phyloP scores from a whole-genome alignment of 805 yeast species.

The Starmerella etchellsii region DNA sequence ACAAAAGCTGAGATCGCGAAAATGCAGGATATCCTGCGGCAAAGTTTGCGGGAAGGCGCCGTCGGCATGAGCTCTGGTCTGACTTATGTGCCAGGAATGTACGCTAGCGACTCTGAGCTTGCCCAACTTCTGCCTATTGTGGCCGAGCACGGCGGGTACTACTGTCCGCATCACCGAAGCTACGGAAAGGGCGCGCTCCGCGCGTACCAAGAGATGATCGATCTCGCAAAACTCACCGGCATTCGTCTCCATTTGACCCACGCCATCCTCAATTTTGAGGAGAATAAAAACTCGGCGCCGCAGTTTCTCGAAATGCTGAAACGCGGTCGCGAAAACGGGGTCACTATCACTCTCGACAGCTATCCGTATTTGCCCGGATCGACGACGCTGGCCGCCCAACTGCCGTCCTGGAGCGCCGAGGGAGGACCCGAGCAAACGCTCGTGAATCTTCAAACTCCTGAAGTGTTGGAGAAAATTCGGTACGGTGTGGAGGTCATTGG shows the following conservation, averaged over 20 bases:
- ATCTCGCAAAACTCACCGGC: constrained; percentile 7
- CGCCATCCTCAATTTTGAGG: constrained; percentile 13
- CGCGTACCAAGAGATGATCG: constrained; percentile 16
- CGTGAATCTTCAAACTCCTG: constrained; percentile 1
- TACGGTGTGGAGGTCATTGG: constrained; percentile 14
- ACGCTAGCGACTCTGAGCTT: constrained; percentile 15
- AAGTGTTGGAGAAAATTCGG: constrained; percentile 4
- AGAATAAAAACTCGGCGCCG: constrained; percentile 11
- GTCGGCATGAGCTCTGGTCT: constrained; percentile 16
- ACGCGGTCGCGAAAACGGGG: constrained; percentile 7
- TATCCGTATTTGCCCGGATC: constrained; percentile 16
- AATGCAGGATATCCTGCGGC: constrained; percentile 9
- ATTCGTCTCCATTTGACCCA: constrained; percentile 15
- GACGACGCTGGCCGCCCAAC: constrained; percentile 14
- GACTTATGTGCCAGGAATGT: constrained; percentile 17
- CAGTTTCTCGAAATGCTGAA: constrained; percentile 9
- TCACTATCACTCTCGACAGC: constrained; percentile 8
- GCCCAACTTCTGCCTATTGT: constrained; percentile 12
- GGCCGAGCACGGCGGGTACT: constrained; percentile 9
- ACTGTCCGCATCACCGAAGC: constrained; percentile 18
- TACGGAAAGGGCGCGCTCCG: constrained; percentile 15
- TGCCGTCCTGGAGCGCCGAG: constrained; percentile 15
- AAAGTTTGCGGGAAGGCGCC: constrained; percentile 13
- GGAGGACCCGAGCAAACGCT: constrained; percentile 9
- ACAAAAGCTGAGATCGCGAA: constrained; percentile 5